These are phyloP conservation scores for Ogataea populi-albae DNA, from an alignment of 805 yeast species.

Conservation along the genomic window DNA sequence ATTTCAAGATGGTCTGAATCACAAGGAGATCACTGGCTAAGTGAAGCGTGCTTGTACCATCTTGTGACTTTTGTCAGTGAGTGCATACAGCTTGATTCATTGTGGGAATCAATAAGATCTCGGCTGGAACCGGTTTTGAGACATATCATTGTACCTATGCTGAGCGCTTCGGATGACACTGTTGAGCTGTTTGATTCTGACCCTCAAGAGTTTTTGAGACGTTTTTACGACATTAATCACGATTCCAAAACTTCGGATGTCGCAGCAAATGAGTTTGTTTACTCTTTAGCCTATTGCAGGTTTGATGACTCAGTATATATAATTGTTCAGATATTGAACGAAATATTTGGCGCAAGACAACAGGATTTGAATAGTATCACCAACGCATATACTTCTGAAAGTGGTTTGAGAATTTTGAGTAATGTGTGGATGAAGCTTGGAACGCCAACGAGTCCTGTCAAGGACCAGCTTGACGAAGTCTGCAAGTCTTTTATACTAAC, in stretches of 20 bases:
- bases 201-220: constrained; percentile 83
- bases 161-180: constrained; percentile 66
- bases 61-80: constrained; percentile 59
- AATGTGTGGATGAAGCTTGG: constrained; percentile 56
- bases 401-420: constrained; percentile 72
- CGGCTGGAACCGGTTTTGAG: constrained; percentile 62
- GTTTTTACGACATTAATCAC: constrained; percentile 55
- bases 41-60: constrained; percentile 59
- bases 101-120: constrained; percentile 66
- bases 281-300: constrained; percentile 12
- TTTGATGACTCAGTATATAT: constrained; percentile 46
- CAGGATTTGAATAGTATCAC: constrained; percentile 34
- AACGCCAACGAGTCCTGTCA: constrained; percentile 50
- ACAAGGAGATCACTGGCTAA: constrained; percentile 52
- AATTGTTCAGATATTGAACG: constrained; percentile 52
- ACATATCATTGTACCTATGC: constrained; percentile 71
- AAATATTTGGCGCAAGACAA: constrained; percentile 37
- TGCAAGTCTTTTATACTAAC: constrained; percentile 63
- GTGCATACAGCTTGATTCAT: constrained; percentile 49
- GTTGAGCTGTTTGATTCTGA: constrained; percentile 79
- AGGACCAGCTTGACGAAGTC: constrained; percentile 60
- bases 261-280: constrained; percentile 45
- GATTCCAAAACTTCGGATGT: constrained; percentile 48
- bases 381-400: constrained; percentile 61
- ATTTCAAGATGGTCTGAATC: constrained; percentile 66